Conservation (phyloP, 345 rosid genomes). For the Dipteronia sinensis region DNA sequence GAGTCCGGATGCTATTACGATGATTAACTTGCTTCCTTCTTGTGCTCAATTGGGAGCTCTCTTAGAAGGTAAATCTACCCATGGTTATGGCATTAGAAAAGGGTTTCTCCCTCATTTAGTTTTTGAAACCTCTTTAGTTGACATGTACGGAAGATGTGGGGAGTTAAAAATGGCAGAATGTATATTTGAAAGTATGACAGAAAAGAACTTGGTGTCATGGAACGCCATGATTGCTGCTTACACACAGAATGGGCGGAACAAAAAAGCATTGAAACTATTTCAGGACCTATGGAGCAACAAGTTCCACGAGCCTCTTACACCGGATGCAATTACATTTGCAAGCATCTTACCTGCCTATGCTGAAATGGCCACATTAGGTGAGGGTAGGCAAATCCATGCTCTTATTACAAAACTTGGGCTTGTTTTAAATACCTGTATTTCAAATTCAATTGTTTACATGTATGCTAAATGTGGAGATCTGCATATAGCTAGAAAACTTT, state of each 20-base stretch:
- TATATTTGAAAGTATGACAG: constrained; percentile 45
- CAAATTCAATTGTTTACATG: constrained; percentile 65
- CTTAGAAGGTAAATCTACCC: constrained; percentile 52
- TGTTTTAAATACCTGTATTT: constrained; percentile 41
- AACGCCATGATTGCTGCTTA: constrained; percentile 67
- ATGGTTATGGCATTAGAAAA: constrained; percentile 64
- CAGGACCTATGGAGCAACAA: constrained; percentile 39
- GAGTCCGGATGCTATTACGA: constrained; percentile 60
- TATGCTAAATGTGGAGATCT: constrained; percentile 79
- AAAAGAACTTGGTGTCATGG: constrained; percentile 68
- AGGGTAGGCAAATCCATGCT: constrained; percentile 62
- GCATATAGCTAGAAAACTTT: constrained; percentile 53
- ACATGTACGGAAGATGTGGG: constrained; percentile 59
- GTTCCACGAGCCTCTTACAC: constrained; percentile 36
- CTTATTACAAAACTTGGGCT: constrained; percentile 42
- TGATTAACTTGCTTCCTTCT: constrained; percentile 69
- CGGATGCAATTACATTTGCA: constrained; percentile 62
- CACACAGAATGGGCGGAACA: constrained; percentile 48
- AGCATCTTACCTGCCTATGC: constrained; percentile 71
- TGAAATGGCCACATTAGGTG: constrained; percentile 48
- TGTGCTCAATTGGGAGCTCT: constrained; percentile 47
- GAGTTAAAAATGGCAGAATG: constrained; percentile 44
- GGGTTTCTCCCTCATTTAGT: constrained; percentile 63
- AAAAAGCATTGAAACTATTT: constrained; percentile 57
- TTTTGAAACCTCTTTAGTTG: constrained; percentile 69